A percentile compares a stretch with the other conserved stretches of the same genome.
Conservation (phyloP, 1,139 yeast genomes). For the Yamadazyma diospyri region DNA sequence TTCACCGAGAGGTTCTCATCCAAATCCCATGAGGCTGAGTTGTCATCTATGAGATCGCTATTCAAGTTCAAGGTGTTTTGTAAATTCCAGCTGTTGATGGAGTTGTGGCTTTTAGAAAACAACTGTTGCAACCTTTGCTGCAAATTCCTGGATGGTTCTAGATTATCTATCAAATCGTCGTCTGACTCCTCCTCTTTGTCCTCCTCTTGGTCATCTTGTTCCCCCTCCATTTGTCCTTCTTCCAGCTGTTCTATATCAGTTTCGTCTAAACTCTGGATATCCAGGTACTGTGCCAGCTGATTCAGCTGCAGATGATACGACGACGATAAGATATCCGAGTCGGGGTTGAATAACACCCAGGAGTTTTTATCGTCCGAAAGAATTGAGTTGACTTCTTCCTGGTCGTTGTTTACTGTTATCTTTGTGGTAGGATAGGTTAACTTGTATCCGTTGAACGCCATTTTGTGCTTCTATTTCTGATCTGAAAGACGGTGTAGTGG, state of each 20-base stretch:
- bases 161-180: slow-evolving; percentile 18
- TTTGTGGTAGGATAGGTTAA: slow-evolving; percentile 14
- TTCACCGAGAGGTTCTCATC: slow-evolving; percentile 29
- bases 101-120: slow-evolving; percentile 11
- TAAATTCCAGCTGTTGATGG: slow-evolving; percentile 19
- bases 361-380: slow-evolving; percentile 30
- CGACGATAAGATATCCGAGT: slow-evolving; percentile 38
- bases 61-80: too few relatives aligned
- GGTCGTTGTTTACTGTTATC: slow-evolving; percentile 11
- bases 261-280: slow-evolving; percentile 9
- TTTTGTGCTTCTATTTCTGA: slow-evolving; percentile 1
- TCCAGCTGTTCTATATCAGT: slow-evolving; percentile 1
- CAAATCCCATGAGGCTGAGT: slow-evolving; percentile 45
- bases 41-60: slow-evolving; percentile 30
- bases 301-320: slow-evolving; percentile 17
- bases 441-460: slow-evolving; percentile 19
- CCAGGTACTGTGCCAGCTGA: slow-evolving; percentile 11
- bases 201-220: slow-evolving; percentile 1
- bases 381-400: slow-evolving; percentile 13
- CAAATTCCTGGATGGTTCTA: slow-evolving; percentile 17
- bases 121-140: slow-evolving; percentile 15
- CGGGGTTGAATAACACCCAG: slow-evolving; percentile 45
- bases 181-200: slow-evolving; percentile 12
- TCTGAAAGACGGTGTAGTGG: too few relatives aligned
- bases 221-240: background rate